Evolutionary conservation across 2,329 filamentous ascomycete genomes (phyloP).

Genomic region (Epichloe baconii): DNA sequence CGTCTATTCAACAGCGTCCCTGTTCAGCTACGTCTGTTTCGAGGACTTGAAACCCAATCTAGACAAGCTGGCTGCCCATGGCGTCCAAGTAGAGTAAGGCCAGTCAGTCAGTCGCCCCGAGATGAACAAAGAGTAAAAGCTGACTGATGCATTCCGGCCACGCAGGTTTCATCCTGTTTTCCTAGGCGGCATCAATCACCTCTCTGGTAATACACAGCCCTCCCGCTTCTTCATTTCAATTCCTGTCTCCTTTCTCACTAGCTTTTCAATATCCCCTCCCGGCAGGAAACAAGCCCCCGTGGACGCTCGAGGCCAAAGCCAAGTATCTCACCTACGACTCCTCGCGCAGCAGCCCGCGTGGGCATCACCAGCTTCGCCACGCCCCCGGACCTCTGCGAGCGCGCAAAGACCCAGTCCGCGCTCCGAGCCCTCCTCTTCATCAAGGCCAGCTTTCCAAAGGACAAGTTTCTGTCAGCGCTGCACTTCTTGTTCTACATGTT

Average conservation of each 20-base stretch:
- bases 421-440: slow-evolving; percentile 55
- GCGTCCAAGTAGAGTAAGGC: slow-evolving; percentile 52
- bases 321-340: slow-evolving; percentile 35
- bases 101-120: neutral
- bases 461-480: slow-evolving; percentile 40
- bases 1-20: slow-evolving; percentile 39
- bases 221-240: neutral
- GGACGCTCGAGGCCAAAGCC: slow-evolving; percentile 56
- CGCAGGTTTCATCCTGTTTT: slow-evolving; percentile 58
- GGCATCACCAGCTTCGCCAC: slow-evolving; percentile 23
- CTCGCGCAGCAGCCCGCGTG: slow-evolving; percentile 25
- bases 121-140: neutral
- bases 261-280: neutral
- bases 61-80: slow-evolving; percentile 39
- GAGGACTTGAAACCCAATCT: slow-evolving; percentile 44
- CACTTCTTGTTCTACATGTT: slow-evolving; percentile 44
- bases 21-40: slow-evolving; percentile 45
- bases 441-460: slow-evolving; percentile 39
- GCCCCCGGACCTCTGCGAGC: slow-evolving; percentile 31
- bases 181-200: slow-evolving; percentile 52
- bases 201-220: slow-evolving; percentile 30
- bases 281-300: slow-evolving; percentile 61
- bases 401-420: slow-evolving; percentile 36
- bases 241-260: neutral
- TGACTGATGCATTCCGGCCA: neutral